A percentile compares a stretch with the other conserved stretches of the same genome.
Evolutionary conservation across 805 yeast genomes (phyloP).

Genomic region (Vanderwaltozyma yarrowii): DNA sequence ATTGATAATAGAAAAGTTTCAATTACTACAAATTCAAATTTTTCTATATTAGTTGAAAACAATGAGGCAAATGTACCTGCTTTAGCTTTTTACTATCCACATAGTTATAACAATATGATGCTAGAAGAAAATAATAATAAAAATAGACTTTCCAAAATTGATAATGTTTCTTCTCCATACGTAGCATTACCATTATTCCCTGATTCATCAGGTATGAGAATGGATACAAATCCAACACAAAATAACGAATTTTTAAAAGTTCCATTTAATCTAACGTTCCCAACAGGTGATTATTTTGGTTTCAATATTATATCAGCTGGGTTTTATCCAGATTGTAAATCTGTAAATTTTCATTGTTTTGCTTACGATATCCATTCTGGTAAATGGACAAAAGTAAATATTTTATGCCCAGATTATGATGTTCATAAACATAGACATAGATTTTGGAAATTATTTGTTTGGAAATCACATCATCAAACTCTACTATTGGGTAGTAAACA

Average conservation of each 20-base stretch:
- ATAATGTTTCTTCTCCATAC: constrained; percentile 18
- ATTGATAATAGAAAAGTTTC: constrained; percentile 11
- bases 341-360: constrained; percentile 20
- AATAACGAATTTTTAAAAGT: constrained; percentile 13
- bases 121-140: constrained; percentile 5
- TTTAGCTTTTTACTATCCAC: not conserved
- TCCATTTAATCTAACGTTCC: constrained; percentile 36
- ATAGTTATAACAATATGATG: constrained; percentile 1
- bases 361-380: constrained; percentile 25
- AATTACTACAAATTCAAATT: constrained; percentile 8
- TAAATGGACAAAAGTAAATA: constrained; percentile 55
- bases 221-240: constrained; percentile 14
- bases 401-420: constrained; percentile 42
- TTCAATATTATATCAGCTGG: constrained; percentile 57
- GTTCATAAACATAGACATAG: constrained; percentile 48
- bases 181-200: constrained; percentile 28
- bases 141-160: not conserved
- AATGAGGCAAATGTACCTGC: constrained; percentile 4
- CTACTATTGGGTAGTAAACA: constrained; percentile 42
- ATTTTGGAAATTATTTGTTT: constrained; percentile 57
- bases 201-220: constrained; percentile 25
- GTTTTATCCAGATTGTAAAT: constrained; percentile 35
- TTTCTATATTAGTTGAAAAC: constrained; percentile 17
- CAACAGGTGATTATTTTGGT: constrained; percentile 57
- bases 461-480: constrained; percentile 72